phyloP scores from a whole-genome alignment of 1,139 yeast species.

The Casaregolazyma lundiana region DNA sequence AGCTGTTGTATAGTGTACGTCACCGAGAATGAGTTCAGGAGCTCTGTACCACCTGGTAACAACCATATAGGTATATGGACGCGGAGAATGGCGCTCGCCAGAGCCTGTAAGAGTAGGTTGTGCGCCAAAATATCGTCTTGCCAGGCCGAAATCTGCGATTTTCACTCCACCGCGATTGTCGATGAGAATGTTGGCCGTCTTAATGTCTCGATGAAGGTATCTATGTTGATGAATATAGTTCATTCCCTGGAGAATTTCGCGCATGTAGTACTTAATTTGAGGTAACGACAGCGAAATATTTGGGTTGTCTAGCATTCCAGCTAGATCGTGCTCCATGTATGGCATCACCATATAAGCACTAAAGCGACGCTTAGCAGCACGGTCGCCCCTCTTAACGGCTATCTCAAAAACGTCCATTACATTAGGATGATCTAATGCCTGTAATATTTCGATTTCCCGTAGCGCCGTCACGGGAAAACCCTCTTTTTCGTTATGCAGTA shows the following conservation, averaged over 20 bases:
- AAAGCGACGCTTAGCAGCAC: conserved; percentile 30
- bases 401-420: conserved; percentile 77
- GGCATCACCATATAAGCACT: conserved; percentile 84
- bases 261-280: conserved; percentile 80
- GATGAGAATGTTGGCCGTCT: conserved; percentile 85
- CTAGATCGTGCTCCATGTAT: conserved; percentile 88
- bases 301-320: conserved; percentile 88
- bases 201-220: conserved; percentile 85
- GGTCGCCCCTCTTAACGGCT: conserved; percentile 54
- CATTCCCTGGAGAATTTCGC: conserved; percentile 73
- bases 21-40: conserved; percentile 86
- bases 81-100: conserved; percentile 33
- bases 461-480: conserved; percentile 95
- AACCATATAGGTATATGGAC: conserved; percentile 81
- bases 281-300: conserved; percentile 54
- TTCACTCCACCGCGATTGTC: conserved; percentile 73
- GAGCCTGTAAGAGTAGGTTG: conserved; percentile 59
- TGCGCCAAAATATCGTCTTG: conserved; percentile 71
- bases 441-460: conserved; percentile 83
- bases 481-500: conserved; percentile 79
- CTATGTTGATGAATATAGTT: conserved; percentile 66
- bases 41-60: conserved; percentile 98
- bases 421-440: conserved; percentile 63
- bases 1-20: conserved; percentile 81
- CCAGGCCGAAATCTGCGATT: conserved; percentile 92